Base-by-base conservation (phyloP, 2,329 filamentous ascomycete species). In the Sphaerostilbella broomeana region DNA sequence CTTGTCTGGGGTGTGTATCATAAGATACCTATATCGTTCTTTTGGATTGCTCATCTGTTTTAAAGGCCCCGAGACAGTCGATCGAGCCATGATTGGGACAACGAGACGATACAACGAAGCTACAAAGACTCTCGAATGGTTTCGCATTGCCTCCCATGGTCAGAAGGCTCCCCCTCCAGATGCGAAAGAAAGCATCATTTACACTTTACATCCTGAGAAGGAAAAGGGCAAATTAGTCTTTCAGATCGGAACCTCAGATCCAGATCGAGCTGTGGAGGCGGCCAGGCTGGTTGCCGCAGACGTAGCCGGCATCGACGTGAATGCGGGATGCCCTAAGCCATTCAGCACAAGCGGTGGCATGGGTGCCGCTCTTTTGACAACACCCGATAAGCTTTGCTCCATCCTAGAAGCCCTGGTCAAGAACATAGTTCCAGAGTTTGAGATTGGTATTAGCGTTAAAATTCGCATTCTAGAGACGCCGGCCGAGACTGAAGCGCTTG, bases 301-400 rank as follows among this genome's bases (percentile, higher is more conserved):
- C 62, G 92, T 98, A 3, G 81, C 82, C 1, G 92, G 92, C 44
- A 95, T 98, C 51, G 92, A 97, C 60, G 84, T 98, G 46, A 98
- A 98, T 60, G 88, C 92, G 0, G 92, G 92, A n/a, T 98, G 92
- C 58, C 92, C 92, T 1, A 98, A 98, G 63, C 86, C 90, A 0
- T 98, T 98, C 63, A 94, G 86, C 55, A 95, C 90, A 2, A 77
- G 76, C 47, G 88, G 88, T 44, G 92, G 92, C 34, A 98, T 98
- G 92, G 92, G 92, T 34, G 92, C 92, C 0, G 90, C 89, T 1
- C 73, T 98, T 15, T 74, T 98, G 12, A 78, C 77, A 51, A 90
- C 84, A 0, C 90, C 92, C 0, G 89, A 97, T 48, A 79, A 77
- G 53, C 75, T 98, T 1, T 84, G 81, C 51, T 74, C 81, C 0